Percentiles rank a stretch among this genome's conserved stretches.
Conservation (phyloP, 2,329 filamentous ascomycete species). For the Scedosporium dehoogii region DNA sequence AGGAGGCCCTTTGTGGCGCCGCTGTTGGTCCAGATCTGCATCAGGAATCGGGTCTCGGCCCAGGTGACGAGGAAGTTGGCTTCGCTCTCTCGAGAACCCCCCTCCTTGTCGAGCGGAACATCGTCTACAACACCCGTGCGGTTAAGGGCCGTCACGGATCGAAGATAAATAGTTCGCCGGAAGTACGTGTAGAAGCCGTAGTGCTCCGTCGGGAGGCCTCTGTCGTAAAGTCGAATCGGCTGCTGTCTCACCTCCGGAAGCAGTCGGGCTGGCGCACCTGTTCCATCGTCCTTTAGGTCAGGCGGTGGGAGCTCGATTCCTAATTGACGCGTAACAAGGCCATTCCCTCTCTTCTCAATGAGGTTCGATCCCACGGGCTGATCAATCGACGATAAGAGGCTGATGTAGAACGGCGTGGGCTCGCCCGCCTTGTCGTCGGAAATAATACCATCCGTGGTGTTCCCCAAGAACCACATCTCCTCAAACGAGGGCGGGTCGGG, state of each 20-base stretch:
- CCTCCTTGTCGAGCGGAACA: conserved; percentile 39
- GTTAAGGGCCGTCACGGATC: conserved; percentile 42
- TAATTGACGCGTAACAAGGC: conserved; percentile 13
- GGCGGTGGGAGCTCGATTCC: conserved; percentile 50
- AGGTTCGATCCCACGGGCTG: conserved; percentile 19
- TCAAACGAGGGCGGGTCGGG: conserved; percentile 50
- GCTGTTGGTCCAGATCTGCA: conserved; percentile 53
- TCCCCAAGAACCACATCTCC: conserved; percentile 74
- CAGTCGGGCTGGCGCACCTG: conserved; percentile 60
- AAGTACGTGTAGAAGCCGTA: conserved; percentile 94
- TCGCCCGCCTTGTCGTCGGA: conserved; percentile 67
- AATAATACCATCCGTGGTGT: conserved; percentile 68
- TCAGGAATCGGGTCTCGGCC: conserved; percentile 50
- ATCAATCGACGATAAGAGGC: conserved; percentile 45
- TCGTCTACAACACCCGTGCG: conserved; percentile 26
- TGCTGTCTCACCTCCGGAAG: conserved; percentile 64
- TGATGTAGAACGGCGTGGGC: conserved; percentile 81
- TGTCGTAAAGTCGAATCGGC: conserved; percentile 76
- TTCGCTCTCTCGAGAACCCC: conserved; percentile 42
- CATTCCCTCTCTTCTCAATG: conserved; percentile 18
- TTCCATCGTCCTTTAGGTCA: conserved; percentile 54
- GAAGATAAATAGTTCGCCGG: conserved; percentile 75
- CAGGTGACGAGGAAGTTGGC: conserved; percentile 49
- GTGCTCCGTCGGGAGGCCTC: conserved; percentile 70
- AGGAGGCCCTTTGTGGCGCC: conserved; percentile 33